Base-by-base conservation (phyloP, 1,284 basidiomycete species). In the Butyriboletus appendiculatus region DNA sequence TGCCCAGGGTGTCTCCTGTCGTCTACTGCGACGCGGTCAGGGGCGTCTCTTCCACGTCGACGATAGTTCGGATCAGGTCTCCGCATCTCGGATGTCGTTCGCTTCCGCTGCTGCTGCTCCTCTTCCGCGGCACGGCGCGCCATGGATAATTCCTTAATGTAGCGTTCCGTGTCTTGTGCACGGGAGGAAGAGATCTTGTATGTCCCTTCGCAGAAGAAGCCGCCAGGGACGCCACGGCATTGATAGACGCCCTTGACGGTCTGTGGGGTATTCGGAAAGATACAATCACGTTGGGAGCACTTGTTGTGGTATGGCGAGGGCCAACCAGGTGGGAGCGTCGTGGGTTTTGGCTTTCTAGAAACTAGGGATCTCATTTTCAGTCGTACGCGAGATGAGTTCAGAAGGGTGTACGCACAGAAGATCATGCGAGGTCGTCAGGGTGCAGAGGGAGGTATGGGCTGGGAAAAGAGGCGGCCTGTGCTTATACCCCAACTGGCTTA, bases 221-320 rank as follows among this genome's bases (percentile, higher is more conserved):
- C 67, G 16, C 67, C 70, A 0, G 67, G 67, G 14, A 69, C 58
- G 22, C 68, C 70, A 11, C 65, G 61, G 43, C 75, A 75, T 7
- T 53, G 60, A 45, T 75, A 76, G 40, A 56, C 59, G 22, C 74
- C 74, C 45, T 72, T 65, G 49, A 52, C 59, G 18, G 67, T 66
- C 55, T 77, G 75, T 6, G 75, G 76, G 30, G 40, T 64, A 50
- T 76, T 76, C 0, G 72, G 64, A 39, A 63, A 68, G 34, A 56
- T 59, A 55, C 75, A 76, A 15, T 58, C 63, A 24, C 48, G 60
- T 20, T 66, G 62, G 47, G 57, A 69, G 48, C 75, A 76, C 56
- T 75, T 75, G 62, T 72, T 71, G 53, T 76, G 73, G 55, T 70
- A 70, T n/a, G 67, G 65, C 7, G 75, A 73, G 18, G 75, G 75